phyloP scores from a whole-genome alignment of 1,139 yeast species.

The Yamadazyma taylorii region DNA sequence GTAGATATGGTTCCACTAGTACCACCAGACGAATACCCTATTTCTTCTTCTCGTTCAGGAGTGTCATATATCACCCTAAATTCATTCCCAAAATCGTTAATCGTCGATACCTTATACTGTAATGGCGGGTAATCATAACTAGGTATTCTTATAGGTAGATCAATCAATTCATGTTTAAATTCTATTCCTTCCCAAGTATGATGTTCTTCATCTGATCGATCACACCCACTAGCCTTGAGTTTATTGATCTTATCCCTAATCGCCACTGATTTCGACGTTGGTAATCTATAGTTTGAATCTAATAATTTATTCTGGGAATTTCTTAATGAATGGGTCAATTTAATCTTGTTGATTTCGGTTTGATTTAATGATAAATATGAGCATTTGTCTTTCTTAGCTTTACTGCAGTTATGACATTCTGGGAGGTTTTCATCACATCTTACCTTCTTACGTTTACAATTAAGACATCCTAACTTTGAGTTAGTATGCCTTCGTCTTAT shows the following conservation, averaged over 20 bases:
- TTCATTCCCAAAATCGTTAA: conserved; percentile 22
- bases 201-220: too few relatives aligned
- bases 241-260: not conserved
- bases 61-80: conserved; percentile 13
- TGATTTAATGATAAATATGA: conserved; percentile 29
- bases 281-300: conserved; percentile 28
- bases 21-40: too few relatives aligned
- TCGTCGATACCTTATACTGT: conserved; percentile 22
- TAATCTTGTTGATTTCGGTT: conserved; percentile 27
- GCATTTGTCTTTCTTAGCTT: conserved; percentile 31
- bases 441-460: conserved; percentile 46
- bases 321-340: conserved; percentile 29
- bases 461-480: conserved; percentile 43
- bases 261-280: conserved; percentile 19
- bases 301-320: conserved; percentile 30
- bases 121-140: conserved; percentile 24
- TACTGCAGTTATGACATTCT: conserved; percentile 39
- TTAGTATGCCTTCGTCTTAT: conserved; percentile 41
- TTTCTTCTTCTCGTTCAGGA: conserved; percentile 12
- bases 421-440: conserved; percentile 50
- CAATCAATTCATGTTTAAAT: conserved; percentile 25
- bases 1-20: too few relatives aligned
- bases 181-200: conserved; percentile 21
- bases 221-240: not conserved
- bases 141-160: conserved; percentile 26